Conservation (phyloP, 2,329 filamentous ascomycete species). For the Hymenoscyphus fructigenus region DNA sequence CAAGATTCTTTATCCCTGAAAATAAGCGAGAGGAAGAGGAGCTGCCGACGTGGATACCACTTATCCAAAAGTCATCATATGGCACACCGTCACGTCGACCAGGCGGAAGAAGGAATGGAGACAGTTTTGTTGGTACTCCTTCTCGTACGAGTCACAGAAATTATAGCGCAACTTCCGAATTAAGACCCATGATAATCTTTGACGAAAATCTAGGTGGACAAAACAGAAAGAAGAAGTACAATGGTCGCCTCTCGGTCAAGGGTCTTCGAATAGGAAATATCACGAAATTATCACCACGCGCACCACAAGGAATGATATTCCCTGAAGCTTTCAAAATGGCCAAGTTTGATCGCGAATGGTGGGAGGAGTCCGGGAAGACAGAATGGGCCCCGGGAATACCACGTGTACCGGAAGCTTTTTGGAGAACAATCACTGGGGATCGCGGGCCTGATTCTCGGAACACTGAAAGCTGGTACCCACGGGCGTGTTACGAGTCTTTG, state of each 20-base stretch:
- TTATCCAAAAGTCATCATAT: background rate
- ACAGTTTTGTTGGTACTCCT: background rate
- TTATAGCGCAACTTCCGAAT: background rate
- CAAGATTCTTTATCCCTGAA: background rate
- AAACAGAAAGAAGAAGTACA: background rate
- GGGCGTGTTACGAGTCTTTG: background rate
- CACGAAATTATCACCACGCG: background rate
- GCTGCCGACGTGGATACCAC: background rate
- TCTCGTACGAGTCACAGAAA: background rate
- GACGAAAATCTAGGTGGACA: background rate
- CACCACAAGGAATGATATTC: background rate
- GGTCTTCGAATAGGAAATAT: background rate
- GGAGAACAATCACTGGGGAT: background rate
- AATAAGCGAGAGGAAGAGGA: background rate
- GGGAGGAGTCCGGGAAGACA: background rate
- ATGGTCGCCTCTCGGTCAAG: background rate
- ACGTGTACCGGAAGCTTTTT: background rate
- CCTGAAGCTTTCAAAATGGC: background rate
- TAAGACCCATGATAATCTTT: background rate
- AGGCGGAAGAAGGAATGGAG: background rate
- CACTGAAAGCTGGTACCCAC: background rate
- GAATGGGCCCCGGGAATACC: background rate
- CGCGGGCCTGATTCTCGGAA: too few species aligned
- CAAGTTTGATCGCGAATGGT: background rate
- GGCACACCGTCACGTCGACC: background rate